Conservation (phyloP, 352 stramenopile genomes). For the Phytophthora chlamydospora region DNA sequence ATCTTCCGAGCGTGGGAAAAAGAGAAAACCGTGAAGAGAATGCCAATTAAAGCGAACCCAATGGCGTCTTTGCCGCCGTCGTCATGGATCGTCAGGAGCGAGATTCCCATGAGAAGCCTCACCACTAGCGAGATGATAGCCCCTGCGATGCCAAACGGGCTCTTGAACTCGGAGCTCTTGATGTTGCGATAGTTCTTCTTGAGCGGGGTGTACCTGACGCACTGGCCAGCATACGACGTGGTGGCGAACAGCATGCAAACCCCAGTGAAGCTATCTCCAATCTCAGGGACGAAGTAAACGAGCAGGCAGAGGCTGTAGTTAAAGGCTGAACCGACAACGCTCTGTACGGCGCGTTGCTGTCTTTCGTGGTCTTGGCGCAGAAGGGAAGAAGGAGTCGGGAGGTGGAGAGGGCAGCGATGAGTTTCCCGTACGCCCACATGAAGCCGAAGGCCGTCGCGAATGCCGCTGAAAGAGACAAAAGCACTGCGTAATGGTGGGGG, state of each 20-base stretch:
- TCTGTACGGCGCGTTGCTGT: constrained; percentile 13
- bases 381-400: constrained; percentile 33
- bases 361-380: constrained; percentile 15
- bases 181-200: too few species aligned
- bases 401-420: constrained; percentile 41
- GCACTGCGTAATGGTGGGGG: constrained; percentile 2
- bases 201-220: constrained; percentile 40
- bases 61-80: constrained; percentile 26
- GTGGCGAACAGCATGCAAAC: constrained; percentile 32
- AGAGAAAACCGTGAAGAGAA: constrained; percentile 31
- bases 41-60: constrained; percentile 20
- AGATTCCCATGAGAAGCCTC: constrained; percentile 24
- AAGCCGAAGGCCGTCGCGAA: constrained; percentile 36
- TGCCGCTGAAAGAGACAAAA: constrained; percentile 37
- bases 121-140: constrained; percentile 27
- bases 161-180: constrained; percentile 37
- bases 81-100: constrained; percentile 28
- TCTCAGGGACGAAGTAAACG: constrained; percentile 23
- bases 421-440: constrained; percentile 51
- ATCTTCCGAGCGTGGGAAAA: constrained; percentile 30
- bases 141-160: constrained; percentile 34
- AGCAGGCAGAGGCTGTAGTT: constrained; percentile 39
- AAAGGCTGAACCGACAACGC: constrained; percentile 18
- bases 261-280: constrained; percentile 23
- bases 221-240: constrained; percentile 39